Percentiles rank a stretch among this genome's conserved stretches.
These are phyloP conservation scores for Marasmius sp. DNA, from an alignment of 1,284 basidiomycete species.

Conservation along the genomic window DNA sequence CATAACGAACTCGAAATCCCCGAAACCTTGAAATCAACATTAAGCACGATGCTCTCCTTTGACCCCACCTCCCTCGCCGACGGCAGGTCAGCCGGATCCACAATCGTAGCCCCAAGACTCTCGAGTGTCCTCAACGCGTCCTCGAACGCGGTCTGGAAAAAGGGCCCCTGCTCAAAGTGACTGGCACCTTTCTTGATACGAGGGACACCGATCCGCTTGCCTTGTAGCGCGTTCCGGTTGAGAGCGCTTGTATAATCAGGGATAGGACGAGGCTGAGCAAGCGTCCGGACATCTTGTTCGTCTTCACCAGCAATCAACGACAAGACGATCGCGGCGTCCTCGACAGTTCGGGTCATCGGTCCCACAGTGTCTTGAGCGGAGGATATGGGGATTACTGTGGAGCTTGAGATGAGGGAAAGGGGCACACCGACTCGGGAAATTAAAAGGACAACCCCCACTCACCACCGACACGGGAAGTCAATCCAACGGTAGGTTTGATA, in stretches of 20 bases:
- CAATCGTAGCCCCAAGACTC: slow-evolving; percentile 54
- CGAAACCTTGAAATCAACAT: slow-evolving; percentile 60
- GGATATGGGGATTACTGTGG: slow-evolving; percentile 57
- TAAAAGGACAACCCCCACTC: slow-evolving; percentile 5
- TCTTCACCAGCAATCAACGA: slow-evolving; percentile 61
- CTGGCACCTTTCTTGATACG: slow-evolving; percentile 43
- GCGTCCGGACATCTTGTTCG: slow-evolving; percentile 58
- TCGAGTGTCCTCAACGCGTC: slow-evolving; percentile 46
- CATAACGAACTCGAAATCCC: background rate
- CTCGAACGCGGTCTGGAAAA: slow-evolving; percentile 47
- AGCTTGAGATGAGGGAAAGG: background rate
- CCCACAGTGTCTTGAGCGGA: slow-evolving; percentile 66
- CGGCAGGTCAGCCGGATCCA: slow-evolving; percentile 64
- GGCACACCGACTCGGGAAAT: background rate
- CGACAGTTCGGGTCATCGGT: slow-evolving; percentile 57
- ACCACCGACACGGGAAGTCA: slow-evolving; percentile 62
- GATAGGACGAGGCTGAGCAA: slow-evolving; percentile 51
- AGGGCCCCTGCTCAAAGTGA: slow-evolving; percentile 41
- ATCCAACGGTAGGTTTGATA: slow-evolving; percentile 53
- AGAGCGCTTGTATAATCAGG: slow-evolving; percentile 59
- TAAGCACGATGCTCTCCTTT: slow-evolving; percentile 52
- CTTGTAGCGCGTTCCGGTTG: slow-evolving; percentile 46
- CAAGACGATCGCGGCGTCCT: slow-evolving; percentile 61
- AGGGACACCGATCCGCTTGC: slow-evolving; percentile 63
- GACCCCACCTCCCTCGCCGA: slow-evolving; percentile 52